Evolutionary conservation across 148 eudicot genomes (phyloP).

Genomic region (Vaccinium corymbosum): DNA sequence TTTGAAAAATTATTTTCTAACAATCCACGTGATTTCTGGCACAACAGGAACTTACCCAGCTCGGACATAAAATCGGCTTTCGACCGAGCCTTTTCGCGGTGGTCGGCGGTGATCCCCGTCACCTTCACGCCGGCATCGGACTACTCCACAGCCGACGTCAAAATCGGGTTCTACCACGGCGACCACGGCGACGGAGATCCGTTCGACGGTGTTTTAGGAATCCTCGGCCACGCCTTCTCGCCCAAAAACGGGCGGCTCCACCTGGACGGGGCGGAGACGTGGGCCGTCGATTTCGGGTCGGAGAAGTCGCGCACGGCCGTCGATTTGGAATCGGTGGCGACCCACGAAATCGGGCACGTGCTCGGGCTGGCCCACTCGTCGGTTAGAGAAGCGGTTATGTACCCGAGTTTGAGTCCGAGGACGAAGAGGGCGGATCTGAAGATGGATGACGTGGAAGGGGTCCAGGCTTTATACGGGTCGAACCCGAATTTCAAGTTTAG

Average conservation of each 20-base stretch:
- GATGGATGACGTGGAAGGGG: slow-evolving; percentile 54
- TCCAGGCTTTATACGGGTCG: slow-evolving; percentile 54
- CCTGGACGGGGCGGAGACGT: slow-evolving; percentile 51
- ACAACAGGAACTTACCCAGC: neutral
- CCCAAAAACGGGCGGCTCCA: slow-evolving; percentile 57
- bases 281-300: slow-evolving; percentile 47
- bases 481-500: slow-evolving; percentile 48
- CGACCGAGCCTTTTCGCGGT: slow-evolving; percentile 42
- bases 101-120: slow-evolving; percentile 55
- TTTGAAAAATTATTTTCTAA: no score
- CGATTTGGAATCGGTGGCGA: slow-evolving; percentile 60
- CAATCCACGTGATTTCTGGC: no score
- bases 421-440: slow-evolving; percentile 42
- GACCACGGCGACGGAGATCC: slow-evolving; percentile 73
- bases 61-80: slow-evolving; percentile 40
- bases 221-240: slow-evolving; percentile 52
- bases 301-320: slow-evolving; percentile 37
- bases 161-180: slow-evolving; percentile 42
- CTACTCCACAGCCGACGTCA: slow-evolving; percentile 38
- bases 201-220: slow-evolving; percentile 58
- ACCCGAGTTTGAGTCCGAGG: slow-evolving; percentile 52
- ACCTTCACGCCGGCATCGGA: slow-evolving; percentile 30
- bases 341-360: slow-evolving; percentile 68
- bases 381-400: slow-evolving; percentile 50
- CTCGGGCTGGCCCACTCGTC: slow-evolving; percentile 59